phyloP scores from a whole-genome alignment of 495 filamentous ascomycete species.

The Extremus antarcticus region DNA sequence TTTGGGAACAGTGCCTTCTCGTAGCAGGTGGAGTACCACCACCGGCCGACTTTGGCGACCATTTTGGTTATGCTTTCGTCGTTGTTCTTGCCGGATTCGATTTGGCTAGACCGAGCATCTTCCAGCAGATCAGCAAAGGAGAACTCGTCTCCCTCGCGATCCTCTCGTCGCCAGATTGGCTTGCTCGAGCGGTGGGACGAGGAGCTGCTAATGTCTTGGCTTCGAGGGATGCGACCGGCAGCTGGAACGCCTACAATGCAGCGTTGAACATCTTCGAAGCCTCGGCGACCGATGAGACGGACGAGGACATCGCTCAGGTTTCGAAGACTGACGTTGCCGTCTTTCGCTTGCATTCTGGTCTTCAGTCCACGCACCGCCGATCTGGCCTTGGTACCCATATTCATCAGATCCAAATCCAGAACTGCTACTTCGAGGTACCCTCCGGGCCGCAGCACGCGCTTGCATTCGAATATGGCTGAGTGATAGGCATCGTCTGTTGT shows the following conservation, averaged over 20 bases:
- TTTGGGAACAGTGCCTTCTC: slow-evolving; percentile 52
- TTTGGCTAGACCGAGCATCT: slow-evolving; percentile 34
- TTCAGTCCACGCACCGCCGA: slow-evolving; percentile 69
- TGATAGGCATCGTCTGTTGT: slow-evolving; percentile 63
- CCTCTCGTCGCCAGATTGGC: slow-evolving; percentile 17
- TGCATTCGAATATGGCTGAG: slow-evolving; percentile 75
- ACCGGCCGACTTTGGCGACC: slow-evolving; percentile 81
- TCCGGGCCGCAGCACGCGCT: slow-evolving; percentile 78
- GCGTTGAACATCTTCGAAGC: slow-evolving; percentile 74
- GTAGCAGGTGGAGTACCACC: slow-evolving; percentile 94
- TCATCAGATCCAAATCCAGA: slow-evolving; percentile 33
- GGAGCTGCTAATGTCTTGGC: slow-evolving; percentile 14
- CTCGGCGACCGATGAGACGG: slow-evolving; percentile 60
- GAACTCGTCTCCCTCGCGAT: slow-evolving; percentile 3
- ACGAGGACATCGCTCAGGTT: slow-evolving; percentile 71
- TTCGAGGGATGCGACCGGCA: slow-evolving; percentile 51
- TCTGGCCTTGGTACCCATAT: slow-evolving; percentile 50
- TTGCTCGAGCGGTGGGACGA: slow-evolving; percentile 15
- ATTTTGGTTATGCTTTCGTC: slow-evolving; percentile 83
- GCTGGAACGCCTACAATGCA: slow-evolving; percentile 87
- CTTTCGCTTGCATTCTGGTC: slow-evolving; percentile 54
- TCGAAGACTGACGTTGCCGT: slow-evolving; percentile 55
- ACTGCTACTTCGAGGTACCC: slow-evolving; percentile 58
- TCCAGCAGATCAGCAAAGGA: slow-evolving; percentile 27
- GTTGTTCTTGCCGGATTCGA: slow-evolving; percentile 27